These are phyloP conservation scores for Penicillium crustosum DNA, from an alignment of 2,329 filamentous ascomycete genomes.

Conservation along the genomic window DNA sequence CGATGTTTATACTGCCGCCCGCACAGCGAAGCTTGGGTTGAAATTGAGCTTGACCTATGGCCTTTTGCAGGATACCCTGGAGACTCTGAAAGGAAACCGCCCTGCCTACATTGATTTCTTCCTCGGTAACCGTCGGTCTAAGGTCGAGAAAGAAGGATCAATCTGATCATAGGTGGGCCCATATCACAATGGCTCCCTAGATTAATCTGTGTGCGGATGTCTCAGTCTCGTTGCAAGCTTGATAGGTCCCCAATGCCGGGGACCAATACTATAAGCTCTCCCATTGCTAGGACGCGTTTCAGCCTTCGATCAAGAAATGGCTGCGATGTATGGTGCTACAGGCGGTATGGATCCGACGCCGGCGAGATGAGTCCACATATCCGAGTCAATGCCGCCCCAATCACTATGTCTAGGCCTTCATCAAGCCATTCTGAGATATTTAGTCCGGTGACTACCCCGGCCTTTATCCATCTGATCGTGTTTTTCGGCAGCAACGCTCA, in stretches of 20 bases:
- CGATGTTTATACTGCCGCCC: slow-evolving; percentile 70
- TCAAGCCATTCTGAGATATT: neutral
- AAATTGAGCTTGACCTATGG: slow-evolving; percentile 78
- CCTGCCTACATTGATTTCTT: slow-evolving; percentile 73
- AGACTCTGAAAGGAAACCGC: slow-evolving; percentile 66
- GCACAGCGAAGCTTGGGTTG: slow-evolving; percentile 77
- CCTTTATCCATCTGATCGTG: neutral
- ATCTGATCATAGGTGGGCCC: slow-evolving; percentile 12
- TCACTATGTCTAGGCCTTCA: neutral
- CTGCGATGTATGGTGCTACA: neutral
- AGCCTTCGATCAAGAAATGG: neutral
- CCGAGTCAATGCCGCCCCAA: neutral
- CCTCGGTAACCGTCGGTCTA: slow-evolving; percentile 46
- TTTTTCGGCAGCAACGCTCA: neutral
- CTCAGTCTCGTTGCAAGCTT: neutral
- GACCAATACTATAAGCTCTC: neutral
- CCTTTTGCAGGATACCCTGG: slow-evolving; percentile 72
- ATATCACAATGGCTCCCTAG: neutral
- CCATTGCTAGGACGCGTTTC: neutral
- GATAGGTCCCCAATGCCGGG: neutral
- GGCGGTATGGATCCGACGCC: neutral
- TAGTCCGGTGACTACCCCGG: neutral
- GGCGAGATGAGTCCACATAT: neutral
- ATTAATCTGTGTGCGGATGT: neutral
- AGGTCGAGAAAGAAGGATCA: slow-evolving; percentile 16